phyloP scores from a whole-genome alignment of 2,329 filamentous ascomycete species.

The Alternaria angustiovoidea region DNA sequence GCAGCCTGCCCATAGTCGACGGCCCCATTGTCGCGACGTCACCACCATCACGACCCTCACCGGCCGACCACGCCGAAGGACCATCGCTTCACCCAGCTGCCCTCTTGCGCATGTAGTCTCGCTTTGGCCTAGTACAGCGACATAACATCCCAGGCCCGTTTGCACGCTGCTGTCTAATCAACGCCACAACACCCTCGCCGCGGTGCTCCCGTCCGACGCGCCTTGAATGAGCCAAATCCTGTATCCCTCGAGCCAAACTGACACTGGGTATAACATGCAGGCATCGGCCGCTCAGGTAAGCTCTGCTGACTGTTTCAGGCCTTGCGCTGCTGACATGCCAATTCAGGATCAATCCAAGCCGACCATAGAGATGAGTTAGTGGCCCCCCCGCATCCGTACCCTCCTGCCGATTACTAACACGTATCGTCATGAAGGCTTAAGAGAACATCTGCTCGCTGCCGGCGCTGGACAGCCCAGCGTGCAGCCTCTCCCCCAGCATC shows the following conservation, averaged over 20 bases:
- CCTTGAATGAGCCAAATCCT: slow-evolving; percentile 38
- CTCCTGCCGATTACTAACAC: slow-evolving; percentile 44
- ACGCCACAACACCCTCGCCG: slow-evolving; percentile 12
- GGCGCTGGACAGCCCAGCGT: slow-evolving; percentile 54
- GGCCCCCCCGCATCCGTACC: slow-evolving; percentile 14
- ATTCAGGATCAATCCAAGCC: slow-evolving; percentile 45
- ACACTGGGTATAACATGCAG: slow-evolving; percentile 47
- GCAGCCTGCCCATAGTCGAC: slow-evolving; percentile 10
- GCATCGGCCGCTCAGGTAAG: slow-evolving; percentile 63
- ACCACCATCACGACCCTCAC: slow-evolving; percentile 9
- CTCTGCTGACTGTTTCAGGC: slow-evolving; percentile 37
- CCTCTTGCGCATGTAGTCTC: background rate
- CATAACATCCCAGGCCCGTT: background rate
- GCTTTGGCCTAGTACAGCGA: background rate
- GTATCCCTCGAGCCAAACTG: slow-evolving; percentile 46
- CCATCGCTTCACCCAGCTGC: background rate
- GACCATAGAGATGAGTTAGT: slow-evolving; percentile 56
- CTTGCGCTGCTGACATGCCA: slow-evolving; percentile 38
- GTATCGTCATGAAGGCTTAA: slow-evolving; percentile 59
- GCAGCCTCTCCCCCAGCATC: slow-evolving; percentile 44
- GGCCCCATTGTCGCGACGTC: slow-evolving; percentile 17
- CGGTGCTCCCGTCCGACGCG: slow-evolving; percentile 4
- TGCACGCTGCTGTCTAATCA: slow-evolving; percentile 16
- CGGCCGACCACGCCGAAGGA: background rate
- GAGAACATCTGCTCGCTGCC: slow-evolving; percentile 68